Base-by-base conservation (phyloP, 306 rosid species). In the Mimosa pudica region DNA sequence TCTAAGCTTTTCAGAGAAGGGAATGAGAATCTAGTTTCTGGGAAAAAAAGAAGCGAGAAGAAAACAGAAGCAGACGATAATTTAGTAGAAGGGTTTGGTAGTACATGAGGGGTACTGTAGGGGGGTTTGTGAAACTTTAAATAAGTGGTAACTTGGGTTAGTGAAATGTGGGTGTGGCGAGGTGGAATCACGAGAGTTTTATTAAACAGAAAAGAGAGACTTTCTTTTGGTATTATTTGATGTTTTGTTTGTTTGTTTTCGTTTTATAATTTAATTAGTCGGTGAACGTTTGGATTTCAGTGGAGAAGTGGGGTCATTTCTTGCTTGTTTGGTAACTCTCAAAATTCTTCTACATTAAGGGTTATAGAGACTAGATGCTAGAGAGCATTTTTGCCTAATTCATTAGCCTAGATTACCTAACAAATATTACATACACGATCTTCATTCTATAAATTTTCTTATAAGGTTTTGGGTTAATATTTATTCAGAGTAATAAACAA, bases 281-380 rank as follows among this genome's bases (percentile, higher is more conserved):
- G 72, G 81, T 71, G 71, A 72, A 72, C 61, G 57, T 20, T 84
- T 79, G 80, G 83, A 82, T 72, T 71, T 84, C 10, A 69, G 67
- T 67, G 80, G 77, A 76, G 48, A 58, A 54, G 60, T 76, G 78
- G 80, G 82, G 72, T 71, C 61, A 13, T 75, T 44, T 61, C 63
- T 69, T 77, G 74, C 13, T 7, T 36, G 79, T 14, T 77, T 36
- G 60, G 77, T 17, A 74, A 73, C 74, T 48, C 65, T 11, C 46
- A 69, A 77, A 51, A 47, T 64, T 64, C 74, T 52, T 54, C 51
- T 57, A 35, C 10, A 65, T 61, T 32, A n/a, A 70, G 47, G 83
- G 44, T 30, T 71, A 24, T 74, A 64, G 42, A 38, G 42, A 38
- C 42, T 24, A 24, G 30, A 24, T 24, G 30, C 30, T 24, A 24